A percentile compares a stretch with the other conserved stretches of the same genome.
phyloP scores from a whole-genome alignment of 345 rosid species.

The Camelina laxa region DNA sequence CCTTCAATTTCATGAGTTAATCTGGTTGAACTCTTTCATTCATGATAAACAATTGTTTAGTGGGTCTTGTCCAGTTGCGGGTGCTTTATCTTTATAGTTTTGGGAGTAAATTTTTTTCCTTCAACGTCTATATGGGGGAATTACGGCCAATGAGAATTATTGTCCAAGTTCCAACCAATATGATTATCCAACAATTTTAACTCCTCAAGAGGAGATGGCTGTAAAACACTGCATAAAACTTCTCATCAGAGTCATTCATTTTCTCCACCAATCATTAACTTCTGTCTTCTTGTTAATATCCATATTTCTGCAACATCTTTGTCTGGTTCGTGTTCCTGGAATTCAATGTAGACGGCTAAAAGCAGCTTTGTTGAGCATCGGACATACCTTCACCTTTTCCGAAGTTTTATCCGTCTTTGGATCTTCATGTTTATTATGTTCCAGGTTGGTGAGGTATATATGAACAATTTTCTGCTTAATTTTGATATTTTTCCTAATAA shows the following conservation, averaged over 20 bases:
- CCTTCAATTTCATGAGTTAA: constrained; percentile 16
- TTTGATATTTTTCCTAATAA: constrained; percentile 18
- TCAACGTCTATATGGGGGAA: constrained; percentile 7
- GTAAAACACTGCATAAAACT: constrained; percentile 21
- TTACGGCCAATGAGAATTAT: constrained; percentile 11
- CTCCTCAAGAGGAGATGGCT: constrained; percentile 20
- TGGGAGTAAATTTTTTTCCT: neutral
- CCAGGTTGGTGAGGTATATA: constrained; percentile 62
- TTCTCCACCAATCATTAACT: constrained; percentile 12
- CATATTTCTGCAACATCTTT: constrained; percentile 24
- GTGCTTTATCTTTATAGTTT: constrained; percentile 21
- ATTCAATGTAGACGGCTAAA: constrained; percentile 75
- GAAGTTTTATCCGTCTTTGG: constrained; percentile 96
- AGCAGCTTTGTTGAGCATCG: constrained; percentile 98
- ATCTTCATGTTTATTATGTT: constrained; percentile 93
- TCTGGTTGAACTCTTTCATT: neutral
- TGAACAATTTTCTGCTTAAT: constrained; percentile 24
- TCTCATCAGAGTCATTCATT: constrained; percentile 12
- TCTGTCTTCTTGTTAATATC: constrained; percentile 28
- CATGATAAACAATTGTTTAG: neutral
- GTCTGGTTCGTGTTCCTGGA: constrained; percentile 24
- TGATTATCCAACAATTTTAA: neutral
- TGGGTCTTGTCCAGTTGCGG: constrained; percentile 25
- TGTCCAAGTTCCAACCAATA: neutral
- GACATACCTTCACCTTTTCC: constrained; percentile 90